Evolutionary conservation across 2,329 filamentous ascomycete genomes (phyloP), one percentile per base, ranked within the genome.

Genomic region (Ophiostoma ulmi): DNA sequence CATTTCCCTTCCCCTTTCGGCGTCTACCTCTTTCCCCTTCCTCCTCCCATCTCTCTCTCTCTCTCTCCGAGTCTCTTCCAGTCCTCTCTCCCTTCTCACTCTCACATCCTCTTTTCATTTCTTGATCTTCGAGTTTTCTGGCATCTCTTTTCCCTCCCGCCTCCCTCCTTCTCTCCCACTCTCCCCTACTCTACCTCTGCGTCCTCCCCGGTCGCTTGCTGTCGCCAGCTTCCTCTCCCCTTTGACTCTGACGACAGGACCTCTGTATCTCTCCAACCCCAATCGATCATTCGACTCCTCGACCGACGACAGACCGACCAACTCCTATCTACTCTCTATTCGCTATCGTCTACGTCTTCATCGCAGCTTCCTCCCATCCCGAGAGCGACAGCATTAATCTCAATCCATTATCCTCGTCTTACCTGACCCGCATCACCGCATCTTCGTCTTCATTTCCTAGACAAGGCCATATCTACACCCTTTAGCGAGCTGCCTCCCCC

Each of bases 1-100:
- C 68, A 72, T 72, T 72, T 70, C 69, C 69, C 65, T 69, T 64
- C 67, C 41, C 69, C 68, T 67, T 69, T 31, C 68, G 69, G 44
- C 67, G 31, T 35, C n/a, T 44, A 31, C 64, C 66, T 70, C 68
- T 64, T 61, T 70, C 41, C 58, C 68, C 39, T 44, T 70, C 48
- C 64, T 72, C 39, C 38, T 48, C 26, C 61, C n/a, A 14, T 55
- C 52, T 69, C 58, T 26, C 13, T 67, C 63, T 48, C 39, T 41
- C 39, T 41, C 11, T 36, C n/a, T 35, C 39, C 26, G 26, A 61
- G 48, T 52, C 31, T 58, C 44, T 48, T 39, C 44, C 17, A 48
- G 17, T 48, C 44, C 44, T 64, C 39, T 68, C 31, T 69, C 58
- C 39, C 38, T 58, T 67, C 44, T 68, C 67, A 17, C 35, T 61